These are phyloP conservation scores for Rhizopogon vinicolor DNA, from an alignment of 768 basidiomycete genomes.

Conservation along the genomic window DNA sequence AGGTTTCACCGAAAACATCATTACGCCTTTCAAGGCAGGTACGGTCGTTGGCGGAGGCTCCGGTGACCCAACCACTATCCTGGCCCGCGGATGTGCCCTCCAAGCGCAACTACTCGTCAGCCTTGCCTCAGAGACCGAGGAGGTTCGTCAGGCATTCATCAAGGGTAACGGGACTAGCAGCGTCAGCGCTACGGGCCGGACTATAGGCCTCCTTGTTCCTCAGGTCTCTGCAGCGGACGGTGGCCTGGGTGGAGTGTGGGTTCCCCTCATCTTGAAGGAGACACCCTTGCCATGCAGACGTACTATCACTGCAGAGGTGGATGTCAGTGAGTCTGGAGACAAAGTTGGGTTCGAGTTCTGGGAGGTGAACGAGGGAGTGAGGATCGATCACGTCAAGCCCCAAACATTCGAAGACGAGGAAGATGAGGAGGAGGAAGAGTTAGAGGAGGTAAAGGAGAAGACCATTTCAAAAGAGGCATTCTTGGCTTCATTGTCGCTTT, in stretches of 20 bases:
- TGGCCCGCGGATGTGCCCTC: conserved; percentile 72
- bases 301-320: conserved; percentile 53
- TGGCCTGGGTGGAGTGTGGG: conserved; percentile 56
- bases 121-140: conserved; percentile 43
- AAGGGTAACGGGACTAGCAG: conserved; percentile 35
- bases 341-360: conserved; percentile 66
- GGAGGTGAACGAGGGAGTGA: conserved; percentile 69
- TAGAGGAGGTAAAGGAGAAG: conserved; percentile 62
- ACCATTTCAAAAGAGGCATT: conserved; percentile 49
- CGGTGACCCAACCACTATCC: conserved; percentile 74
- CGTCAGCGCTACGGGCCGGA: conserved; percentile 53
- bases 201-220: conserved; percentile 67
- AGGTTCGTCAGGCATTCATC: conserved; percentile 48
- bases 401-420: conserved; percentile 42
- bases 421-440: conserved; percentile 54
- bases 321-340: conserved; percentile 31
- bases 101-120: conserved; percentile 62
- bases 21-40: conserved; percentile 62
- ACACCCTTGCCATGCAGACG: conserved; percentile 69
- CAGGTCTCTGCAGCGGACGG: conserved; percentile 33
- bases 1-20: conserved; percentile 57
- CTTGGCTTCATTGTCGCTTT: conserved; percentile 34
- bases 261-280: conserved; percentile 64
- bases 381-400: conserved; percentile 52
- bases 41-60: conserved; percentile 68